Evolutionary conservation across 2,329 filamentous ascomycete species (phyloP), one percentile per base, ranked within the genome.

Genomic region (Aspergillus sp.): DNA sequence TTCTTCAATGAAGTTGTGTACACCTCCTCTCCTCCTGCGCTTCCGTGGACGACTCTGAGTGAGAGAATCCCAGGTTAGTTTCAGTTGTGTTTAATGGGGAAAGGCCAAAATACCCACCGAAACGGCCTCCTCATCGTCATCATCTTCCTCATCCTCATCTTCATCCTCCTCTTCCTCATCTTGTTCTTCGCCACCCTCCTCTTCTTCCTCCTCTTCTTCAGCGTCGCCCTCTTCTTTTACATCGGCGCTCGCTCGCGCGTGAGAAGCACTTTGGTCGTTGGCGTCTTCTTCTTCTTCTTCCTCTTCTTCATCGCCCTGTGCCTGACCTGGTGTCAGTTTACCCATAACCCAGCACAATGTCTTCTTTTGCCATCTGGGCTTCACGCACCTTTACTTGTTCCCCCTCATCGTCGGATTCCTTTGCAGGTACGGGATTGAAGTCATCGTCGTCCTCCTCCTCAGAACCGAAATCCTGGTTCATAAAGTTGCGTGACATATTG

Each of bases 1-100:
- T 62, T 91, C 88, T 82, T 98, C 93, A 72, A 98, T 84, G 81
- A 96, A 96, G 62, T 86, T 84, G 59, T 88, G 88, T 54, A 88
- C 82, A 55, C 80, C 80, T 55, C 86, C 83, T 66, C 82, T 82
- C 67, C 84, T 85, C 63, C 78, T 72, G 49, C 90, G 86, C 70
- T 97, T 97, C 60, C 86, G 81, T 48, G 88, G 87, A 62, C 88
- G 82, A 49, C 77, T 78, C 79, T 84, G 30, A 47, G 55, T 9
- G 44, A 39, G 49, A 46, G 48, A 44, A 50, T 30, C 32, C 12
- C 17, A 25, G 7, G 53, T 61, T 50, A 63, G 49, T 4, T 22
- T 20, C 37, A 39, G 9, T 41, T 13, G 25, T 3, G 10, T 12
- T n/a, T 27, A 48, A 19, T 4, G n/a, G 17, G 4, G 23, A 27